Percentiles rank a stretch among this genome's conserved stretches.
phyloP scores from a whole-genome alignment of 2,329 filamentous ascomycete genomes.

The Cytospora paraplurivora region DNA sequence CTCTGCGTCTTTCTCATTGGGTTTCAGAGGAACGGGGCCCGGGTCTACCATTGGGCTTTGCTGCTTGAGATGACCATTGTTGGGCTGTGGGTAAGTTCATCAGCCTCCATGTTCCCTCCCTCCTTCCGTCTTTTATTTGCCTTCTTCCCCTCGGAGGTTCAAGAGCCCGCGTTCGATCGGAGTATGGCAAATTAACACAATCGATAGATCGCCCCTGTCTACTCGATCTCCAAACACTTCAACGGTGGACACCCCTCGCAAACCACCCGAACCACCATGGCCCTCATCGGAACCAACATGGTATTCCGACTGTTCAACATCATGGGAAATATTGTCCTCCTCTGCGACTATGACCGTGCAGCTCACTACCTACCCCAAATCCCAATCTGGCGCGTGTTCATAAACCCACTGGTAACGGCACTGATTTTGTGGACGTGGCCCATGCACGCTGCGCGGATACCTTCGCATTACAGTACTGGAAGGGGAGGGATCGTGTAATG shows the following conservation, averaged over 20 bases:
- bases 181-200: background rate
- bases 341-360: constrained; percentile 44
- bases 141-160: constrained; percentile 33
- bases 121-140: no score
- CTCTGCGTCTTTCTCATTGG: constrained; percentile 40
- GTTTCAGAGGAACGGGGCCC: constrained; percentile 38
- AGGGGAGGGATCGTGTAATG: background rate
- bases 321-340: constrained; percentile 42
- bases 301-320: constrained; percentile 43
- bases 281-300: constrained; percentile 32
- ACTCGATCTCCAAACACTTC: constrained; percentile 32
- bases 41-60: constrained; percentile 45
- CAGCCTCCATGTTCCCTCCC: constrained; percentile 31
- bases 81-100: constrained; percentile 35
- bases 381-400: constrained; percentile 31
- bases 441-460: constrained; percentile 43
- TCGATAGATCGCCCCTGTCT: constrained; percentile 33
- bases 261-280: constrained; percentile 22
- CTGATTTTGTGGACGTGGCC: constrained; percentile 48
- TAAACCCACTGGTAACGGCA: constrained; percentile 36
- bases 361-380: constrained; percentile 39
- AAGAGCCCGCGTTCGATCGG: background rate
- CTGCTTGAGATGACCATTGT: constrained; percentile 42
- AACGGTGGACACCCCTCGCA: background rate
- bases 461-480: constrained; percentile 33